Evolutionary conservation across 345 rosid species (phyloP), one percentile per base, ranked within the genome.

Genomic region (Acer yangbiense): DNA sequence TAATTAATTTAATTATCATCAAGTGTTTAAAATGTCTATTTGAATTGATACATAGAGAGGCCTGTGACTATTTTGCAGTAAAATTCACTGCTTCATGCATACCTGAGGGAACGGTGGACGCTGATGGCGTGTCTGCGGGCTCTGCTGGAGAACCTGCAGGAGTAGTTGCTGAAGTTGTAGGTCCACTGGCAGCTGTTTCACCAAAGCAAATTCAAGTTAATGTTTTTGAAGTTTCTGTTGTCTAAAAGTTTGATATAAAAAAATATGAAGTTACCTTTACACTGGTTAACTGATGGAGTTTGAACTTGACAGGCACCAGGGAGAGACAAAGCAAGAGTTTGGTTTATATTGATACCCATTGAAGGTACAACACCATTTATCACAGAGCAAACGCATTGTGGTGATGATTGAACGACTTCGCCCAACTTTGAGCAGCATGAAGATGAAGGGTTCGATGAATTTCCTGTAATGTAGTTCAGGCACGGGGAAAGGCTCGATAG

Each of bases 241-340:
- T 57, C 58, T 43, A 9, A 4, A 75, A 23, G 12, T 44, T 2
- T 11, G 20, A 67, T n/a, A 46, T 10, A 12, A 32, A 8, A 2
- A 70, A 7, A 16, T 68, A 29, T 20, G 16, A 62, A 29, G 65
- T 48, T 87, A 85, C 92, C 90, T 41, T 87, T 88, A 80, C 97
- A 90, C 76, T 83, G 96, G 86, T 84, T 85, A 60, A 85, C 65
- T 41, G 94, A 78, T 27, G 91, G 91, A 68, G 89, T 85, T 79
- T 87, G 90, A 43, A 94, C 88, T 48, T 82, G 83, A 68, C 96
- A 94, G 57, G 87, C 87, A 60, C 83, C 80, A 21, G 98, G 94
- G 68, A 92, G 92, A 32, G 86, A 78, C 66, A 92, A 66, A 67
- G 96, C 94, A 18, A 78, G 88, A 64, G 94, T 94, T 71, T 85